Evolutionary conservation across 257 asterid species (phyloP).

Genomic region (Nemophila menziesii): DNA sequence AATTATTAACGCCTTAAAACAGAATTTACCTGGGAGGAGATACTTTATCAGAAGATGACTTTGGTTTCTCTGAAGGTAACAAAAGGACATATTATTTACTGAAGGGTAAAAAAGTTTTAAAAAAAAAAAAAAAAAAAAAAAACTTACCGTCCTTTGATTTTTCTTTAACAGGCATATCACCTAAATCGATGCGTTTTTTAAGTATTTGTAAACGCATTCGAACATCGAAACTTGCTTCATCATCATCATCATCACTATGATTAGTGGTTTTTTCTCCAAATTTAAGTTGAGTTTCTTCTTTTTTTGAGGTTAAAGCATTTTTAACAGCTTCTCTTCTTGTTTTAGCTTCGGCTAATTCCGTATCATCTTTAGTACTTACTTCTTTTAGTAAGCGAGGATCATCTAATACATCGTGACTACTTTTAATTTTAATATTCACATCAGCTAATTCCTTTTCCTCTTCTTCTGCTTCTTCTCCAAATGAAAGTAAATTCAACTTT

Average conservation of each 20-base stretch:
- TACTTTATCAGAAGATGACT: neutral
- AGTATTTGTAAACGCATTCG: conserved; percentile 92
- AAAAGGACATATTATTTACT: neutral
- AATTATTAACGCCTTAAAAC: too few species aligned
- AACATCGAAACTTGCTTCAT: conserved; percentile 69
- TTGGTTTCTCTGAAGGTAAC: too few species aligned
- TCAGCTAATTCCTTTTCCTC: conserved; percentile 77
- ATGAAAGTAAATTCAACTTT: conserved; percentile 86
- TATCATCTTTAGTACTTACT: too few species aligned
- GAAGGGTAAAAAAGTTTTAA: neutral
- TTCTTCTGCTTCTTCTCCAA: conserved; percentile 99
- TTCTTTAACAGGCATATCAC: conserved; percentile 40
- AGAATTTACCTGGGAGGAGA: too few species aligned
- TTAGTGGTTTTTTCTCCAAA: conserved; percentile 39
- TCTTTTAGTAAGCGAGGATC: too few species aligned
- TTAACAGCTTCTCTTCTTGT: conserved; percentile 57
- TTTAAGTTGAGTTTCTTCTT: conserved; percentile 28
- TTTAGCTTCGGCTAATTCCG: conserved; percentile 49
- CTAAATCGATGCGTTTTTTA: conserved; percentile 61
- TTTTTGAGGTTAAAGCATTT: conserved; percentile 72
- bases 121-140: neutral
- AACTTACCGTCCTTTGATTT: conserved; percentile 43
- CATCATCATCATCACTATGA: conserved; percentile 75
- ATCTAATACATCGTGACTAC: too few species aligned
- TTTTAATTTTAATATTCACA: too few species aligned